A percentile compares a stretch with the other conserved stretches of the same genome.
Evolutionary conservation across 805 yeast species (phyloP).

Genomic region (Saturnispora diversa): DNA sequence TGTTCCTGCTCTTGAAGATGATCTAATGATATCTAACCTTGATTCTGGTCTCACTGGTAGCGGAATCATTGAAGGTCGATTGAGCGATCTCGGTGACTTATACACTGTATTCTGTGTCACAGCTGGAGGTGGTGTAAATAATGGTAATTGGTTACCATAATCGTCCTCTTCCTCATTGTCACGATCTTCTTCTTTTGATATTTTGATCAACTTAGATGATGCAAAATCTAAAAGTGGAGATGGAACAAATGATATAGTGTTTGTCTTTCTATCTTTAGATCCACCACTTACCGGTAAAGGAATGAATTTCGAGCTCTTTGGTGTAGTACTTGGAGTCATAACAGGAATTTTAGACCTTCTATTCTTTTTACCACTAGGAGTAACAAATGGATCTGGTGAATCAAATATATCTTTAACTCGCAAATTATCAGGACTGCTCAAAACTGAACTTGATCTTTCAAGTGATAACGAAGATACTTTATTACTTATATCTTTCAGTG

Average conservation of each 20-base stretch:
- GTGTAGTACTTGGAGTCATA: conserved; percentile 15
- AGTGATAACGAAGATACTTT: conserved; percentile 18
- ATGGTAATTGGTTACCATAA: too few species aligned
- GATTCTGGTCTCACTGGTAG: conserved; percentile 25
- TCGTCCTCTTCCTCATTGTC: too few species aligned
- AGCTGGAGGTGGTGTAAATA: conserved; percentile 1
- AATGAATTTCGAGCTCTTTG: conserved; percentile 8
- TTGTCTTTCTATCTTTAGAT: background rate
- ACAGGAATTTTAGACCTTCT: conserved; percentile 12
- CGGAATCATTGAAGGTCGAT: conserved; percentile 20
- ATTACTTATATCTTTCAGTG: conserved; percentile 12
- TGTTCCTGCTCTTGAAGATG: conserved; percentile 12
- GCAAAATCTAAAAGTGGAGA: background rate
- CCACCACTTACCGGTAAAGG: conserved; percentile 17
- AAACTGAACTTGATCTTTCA: conserved; percentile 15
- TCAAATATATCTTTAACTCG: conserved; percentile 9
- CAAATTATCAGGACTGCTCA: conserved; percentile 14
- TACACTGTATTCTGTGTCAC: background rate
- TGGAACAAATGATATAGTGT: background rate
- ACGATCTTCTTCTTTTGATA: too few species aligned
- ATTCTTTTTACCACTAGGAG: conserved; percentile 21
- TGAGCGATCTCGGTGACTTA: conserved; percentile 1
- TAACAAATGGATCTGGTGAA: conserved; percentile 27
- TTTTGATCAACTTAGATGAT: background rate
- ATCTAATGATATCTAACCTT: conserved; percentile 17